Conservation (phyloP, 208 protist species). For the Lotmaria passim region DNA sequence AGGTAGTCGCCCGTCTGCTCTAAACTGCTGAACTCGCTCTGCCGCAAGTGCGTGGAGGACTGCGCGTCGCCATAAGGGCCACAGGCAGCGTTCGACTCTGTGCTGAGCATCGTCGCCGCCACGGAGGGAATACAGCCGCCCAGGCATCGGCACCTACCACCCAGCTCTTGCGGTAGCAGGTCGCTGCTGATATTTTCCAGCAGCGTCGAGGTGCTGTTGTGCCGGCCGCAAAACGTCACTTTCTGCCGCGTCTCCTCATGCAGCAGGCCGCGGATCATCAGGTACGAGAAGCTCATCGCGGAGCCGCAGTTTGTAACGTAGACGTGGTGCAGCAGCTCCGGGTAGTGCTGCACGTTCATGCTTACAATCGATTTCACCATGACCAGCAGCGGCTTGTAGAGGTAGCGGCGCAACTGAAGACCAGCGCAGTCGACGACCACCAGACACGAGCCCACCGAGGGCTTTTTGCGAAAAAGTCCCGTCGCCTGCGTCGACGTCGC, state of each 20-base stretch:
- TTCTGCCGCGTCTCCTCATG: slow-evolving; percentile 40
- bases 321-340: slow-evolving; percentile 59
- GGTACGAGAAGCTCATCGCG: slow-evolving; percentile 39
- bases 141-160: slow-evolving; percentile 52
- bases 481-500: not conserved
- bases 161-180: slow-evolving; percentile 48
- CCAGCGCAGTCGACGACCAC: slow-evolving; percentile 57
- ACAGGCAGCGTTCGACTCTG: not conserved
- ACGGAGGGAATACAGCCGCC: slow-evolving; percentile 45
- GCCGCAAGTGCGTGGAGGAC: not conserved
- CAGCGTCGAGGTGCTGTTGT: slow-evolving; percentile 37
- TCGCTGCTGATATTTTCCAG: slow-evolving; percentile 45
- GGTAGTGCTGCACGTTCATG: slow-evolving; percentile 52
- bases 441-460: slow-evolving; percentile 34
- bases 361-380: slow-evolving; percentile 48
- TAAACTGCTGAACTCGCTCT: not conserved
- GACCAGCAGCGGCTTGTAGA: slow-evolving; percentile 40
- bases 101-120: not conserved
- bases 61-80: not conserved
- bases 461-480: slow-evolving; percentile 20
- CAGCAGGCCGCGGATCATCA: slow-evolving; percentile 31
- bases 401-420: slow-evolving; percentile 34
- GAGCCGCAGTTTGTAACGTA: slow-evolving; percentile 61
- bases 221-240: slow-evolving; percentile 48
- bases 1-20: slow-evolving; percentile 5